Evolutionary conservation across 805 yeast species (phyloP).

Genomic region (Candida chilensis): DNA sequence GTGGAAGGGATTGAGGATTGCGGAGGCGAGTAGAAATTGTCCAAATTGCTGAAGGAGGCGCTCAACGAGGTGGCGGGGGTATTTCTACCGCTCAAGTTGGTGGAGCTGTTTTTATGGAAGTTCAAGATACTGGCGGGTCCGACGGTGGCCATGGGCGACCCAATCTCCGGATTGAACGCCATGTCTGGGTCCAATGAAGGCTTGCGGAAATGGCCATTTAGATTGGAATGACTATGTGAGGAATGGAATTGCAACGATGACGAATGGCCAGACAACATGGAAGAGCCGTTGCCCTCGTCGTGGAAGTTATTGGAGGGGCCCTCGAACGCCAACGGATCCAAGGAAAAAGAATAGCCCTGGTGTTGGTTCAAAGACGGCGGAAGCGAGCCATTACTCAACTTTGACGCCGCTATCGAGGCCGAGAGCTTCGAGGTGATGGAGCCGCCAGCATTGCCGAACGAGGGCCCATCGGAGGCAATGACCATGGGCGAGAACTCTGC

Average conservation of each 20-base stretch:
- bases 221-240: too few relatives aligned
- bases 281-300: too few relatives aligned
- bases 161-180: too few relatives aligned
- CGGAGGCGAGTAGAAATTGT: constrained; percentile 7
- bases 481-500: constrained; percentile 13
- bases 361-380: too few relatives aligned
- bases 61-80: background rate
- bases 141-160: constrained; percentile 2
- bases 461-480: constrained; percentile 1
- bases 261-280: too few relatives aligned
- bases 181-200: too few relatives aligned
- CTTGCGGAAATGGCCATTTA: too few relatives aligned
- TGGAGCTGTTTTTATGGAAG: background rate
- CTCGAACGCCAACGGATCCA: constrained; percentile 41
- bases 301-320: too few relatives aligned
- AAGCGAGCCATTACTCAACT: background rate
- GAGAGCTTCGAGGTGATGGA: background rate
- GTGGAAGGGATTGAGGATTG: constrained; percentile 11
- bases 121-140: constrained; percentile 5
- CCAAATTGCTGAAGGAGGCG: background rate
- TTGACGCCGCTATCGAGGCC: background rate
- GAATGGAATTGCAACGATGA: too few relatives aligned
- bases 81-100: background rate
- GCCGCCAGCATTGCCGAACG: background rate
- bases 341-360: too few relatives aligned